Percentiles rank a stretch among this genome's conserved stretches.
Conservation (phyloP, 805 yeast species). For the Kuraishia piskuri region DNA sequence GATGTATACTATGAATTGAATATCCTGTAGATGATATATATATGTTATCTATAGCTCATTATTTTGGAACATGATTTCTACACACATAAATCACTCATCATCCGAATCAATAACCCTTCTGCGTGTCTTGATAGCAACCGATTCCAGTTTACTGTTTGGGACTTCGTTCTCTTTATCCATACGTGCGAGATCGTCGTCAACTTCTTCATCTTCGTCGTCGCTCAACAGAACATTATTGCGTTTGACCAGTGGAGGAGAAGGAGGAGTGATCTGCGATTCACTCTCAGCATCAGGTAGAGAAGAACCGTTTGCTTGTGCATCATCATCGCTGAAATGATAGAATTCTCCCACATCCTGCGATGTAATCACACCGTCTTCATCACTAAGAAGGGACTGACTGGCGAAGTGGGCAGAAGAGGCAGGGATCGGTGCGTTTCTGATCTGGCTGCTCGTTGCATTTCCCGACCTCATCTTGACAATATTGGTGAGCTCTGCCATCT, state of each 20-base stretch:
- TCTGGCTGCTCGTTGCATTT: slow-evolving; percentile 1
- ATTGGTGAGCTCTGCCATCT: slow-evolving; percentile 11
- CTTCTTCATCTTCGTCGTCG: background rate
- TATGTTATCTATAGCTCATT: background rate
- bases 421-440: background rate
- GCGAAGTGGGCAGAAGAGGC: background rate
- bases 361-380: background rate
- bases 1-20: slow-evolving; percentile 9
- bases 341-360: background rate
- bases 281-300: too few relatives aligned
- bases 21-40: slow-evolving; percentile 5
- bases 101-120: slow-evolving; percentile 3
- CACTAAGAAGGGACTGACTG: background rate
- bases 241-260: background rate
- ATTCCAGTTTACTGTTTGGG: background rate
- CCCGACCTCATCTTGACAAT: background rate
- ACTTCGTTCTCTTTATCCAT: background rate
- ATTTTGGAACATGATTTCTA: background rate
- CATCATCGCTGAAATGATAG: background rate
- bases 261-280: background rate
- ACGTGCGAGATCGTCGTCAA: background rate
- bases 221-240: background rate
- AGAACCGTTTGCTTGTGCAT: background rate
- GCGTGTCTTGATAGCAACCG: background rate
- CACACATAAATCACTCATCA: background rate